These are phyloP conservation scores for Puccinia polysora DNA, from an alignment of 1,284 basidiomycete genomes.

Conservation along the genomic window DNA sequence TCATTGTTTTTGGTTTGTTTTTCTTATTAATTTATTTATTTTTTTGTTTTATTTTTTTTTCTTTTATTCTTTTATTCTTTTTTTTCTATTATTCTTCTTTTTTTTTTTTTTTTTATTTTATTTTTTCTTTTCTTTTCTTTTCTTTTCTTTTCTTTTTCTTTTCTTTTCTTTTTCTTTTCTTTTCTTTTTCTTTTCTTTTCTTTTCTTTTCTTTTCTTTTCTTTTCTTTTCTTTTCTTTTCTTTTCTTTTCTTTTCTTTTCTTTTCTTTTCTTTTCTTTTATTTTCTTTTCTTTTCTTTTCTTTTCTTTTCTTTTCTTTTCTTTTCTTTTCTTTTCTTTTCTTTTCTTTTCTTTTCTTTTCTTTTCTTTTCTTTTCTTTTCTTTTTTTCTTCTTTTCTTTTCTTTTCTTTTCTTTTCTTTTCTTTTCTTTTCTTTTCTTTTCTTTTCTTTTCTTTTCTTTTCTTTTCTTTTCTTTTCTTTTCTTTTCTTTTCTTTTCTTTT, in stretches of 20 bases:
- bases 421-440: conserved; percentile 22
- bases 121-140: neutral
- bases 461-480: conserved; percentile 45
- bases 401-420: conserved; percentile 31
- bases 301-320: neutral
- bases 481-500: conserved; percentile 42
- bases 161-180: neutral
- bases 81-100: too few species aligned
- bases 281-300: neutral
- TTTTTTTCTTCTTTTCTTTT: conserved; percentile 15
- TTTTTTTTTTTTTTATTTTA: too few species aligned
- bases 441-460: conserved; percentile 42
- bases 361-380: neutral
- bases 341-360: neutral
- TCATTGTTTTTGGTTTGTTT: too few species aligned
- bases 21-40: too few species aligned
- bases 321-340: neutral
- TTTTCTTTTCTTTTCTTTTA: neutral
- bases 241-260: neutral
- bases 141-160: neutral
- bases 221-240: neutral
- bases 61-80: too few species aligned
- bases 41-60: too few species aligned
- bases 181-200: neutral
- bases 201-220: neutral